phyloP scores from a whole-genome alignment of 2,329 filamentous ascomycete genomes.

The Colletotrichum liriopes region DNA sequence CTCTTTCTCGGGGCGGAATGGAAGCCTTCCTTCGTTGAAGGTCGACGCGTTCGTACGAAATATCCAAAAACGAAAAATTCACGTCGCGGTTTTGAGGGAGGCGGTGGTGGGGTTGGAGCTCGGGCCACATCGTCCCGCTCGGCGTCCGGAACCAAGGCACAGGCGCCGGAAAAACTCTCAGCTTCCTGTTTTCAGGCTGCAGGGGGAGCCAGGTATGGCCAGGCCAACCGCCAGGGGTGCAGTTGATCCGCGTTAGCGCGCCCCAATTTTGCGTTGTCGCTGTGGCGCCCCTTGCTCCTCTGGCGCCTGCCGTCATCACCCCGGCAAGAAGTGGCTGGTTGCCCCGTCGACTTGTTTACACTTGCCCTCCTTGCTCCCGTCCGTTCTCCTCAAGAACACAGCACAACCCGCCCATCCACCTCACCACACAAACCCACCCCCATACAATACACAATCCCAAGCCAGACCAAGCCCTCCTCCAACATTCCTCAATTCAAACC shows the following conservation, averaged over 20 bases:
- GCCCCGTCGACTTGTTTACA: conserved; percentile 49
- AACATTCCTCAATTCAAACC: conserved; percentile 40
- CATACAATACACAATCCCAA: conserved; percentile 39
- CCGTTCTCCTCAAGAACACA: conserved; percentile 43
- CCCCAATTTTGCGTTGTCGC: conserved; percentile 28
- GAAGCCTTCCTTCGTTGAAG: conserved; percentile 18
- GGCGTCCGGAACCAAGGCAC: background rate
- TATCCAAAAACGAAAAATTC: conserved; percentile 28
- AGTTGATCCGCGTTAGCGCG: conserved; percentile 38
- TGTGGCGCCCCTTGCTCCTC: conserved; percentile 28
- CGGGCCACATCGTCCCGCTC: conserved; percentile 17
- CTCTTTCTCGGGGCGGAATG: conserved; percentile 14
- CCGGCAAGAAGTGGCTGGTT: conserved; percentile 45
- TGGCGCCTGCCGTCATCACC: conserved; percentile 43
- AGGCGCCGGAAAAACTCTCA: conserved; percentile 33
- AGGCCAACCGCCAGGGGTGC: conserved; percentile 24
- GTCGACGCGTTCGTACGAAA: conserved; percentile 14
- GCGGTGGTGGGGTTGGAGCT: conserved; percentile 37
- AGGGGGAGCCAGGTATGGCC: conserved; percentile 12
- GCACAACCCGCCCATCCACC: conserved; percentile 44
- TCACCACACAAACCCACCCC: conserved; percentile 40
- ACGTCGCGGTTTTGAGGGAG: conserved; percentile 38
- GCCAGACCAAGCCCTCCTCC: conserved; percentile 28
- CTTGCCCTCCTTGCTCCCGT: conserved; percentile 42
- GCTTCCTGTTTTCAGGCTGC: conserved; percentile 17